phyloP scores from a whole-genome alignment of 345 rosid genomes.

The Arabis hirsuta region DNA sequence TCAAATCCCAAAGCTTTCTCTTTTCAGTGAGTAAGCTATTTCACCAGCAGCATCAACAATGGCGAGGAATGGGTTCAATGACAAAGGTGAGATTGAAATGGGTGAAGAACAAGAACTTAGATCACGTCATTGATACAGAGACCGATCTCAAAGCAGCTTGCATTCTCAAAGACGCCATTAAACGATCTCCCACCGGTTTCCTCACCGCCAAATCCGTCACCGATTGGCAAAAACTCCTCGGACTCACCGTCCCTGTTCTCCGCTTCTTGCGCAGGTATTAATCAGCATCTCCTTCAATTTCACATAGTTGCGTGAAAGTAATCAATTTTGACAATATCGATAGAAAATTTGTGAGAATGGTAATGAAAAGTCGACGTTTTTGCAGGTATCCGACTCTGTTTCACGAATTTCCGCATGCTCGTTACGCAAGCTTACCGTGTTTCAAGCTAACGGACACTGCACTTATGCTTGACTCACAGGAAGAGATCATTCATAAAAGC shows the following conservation, averaged over 20 bases:
- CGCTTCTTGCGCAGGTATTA: slow-evolving; percentile 87
- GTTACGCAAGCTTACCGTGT: slow-evolving; percentile 83
- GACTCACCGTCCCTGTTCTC: slow-evolving; percentile 92
- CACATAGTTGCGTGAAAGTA: not conserved
- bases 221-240: slow-evolving; percentile 94
- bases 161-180: slow-evolving; percentile 88
- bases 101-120: slow-evolving; percentile 85
- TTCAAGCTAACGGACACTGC: slow-evolving; percentile 87
- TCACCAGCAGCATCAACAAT: slow-evolving; percentile 52
- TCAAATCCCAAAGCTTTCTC: slow-evolving; percentile 39
- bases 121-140: slow-evolving; percentile 81
- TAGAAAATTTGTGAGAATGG: not conserved
- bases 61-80: slow-evolving; percentile 56
- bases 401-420: slow-evolving; percentile 83
- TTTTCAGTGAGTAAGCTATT: slow-evolving; percentile 32
- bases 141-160: slow-evolving; percentile 95
- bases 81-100: slow-evolving; percentile 89
- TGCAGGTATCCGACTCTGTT: slow-evolving; percentile 91
- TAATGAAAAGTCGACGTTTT: slow-evolving; percentile 17
- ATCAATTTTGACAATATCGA: not conserved
- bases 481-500: slow-evolving; percentile 65
- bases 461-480: slow-evolving; percentile 74
- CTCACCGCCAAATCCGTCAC: slow-evolving; percentile 87
- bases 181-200: slow-evolving; percentile 82
- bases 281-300: slow-evolving; percentile 1